Evolutionary conservation across 1,284 basidiomycete species (phyloP).

Genomic region (Malassezia arunalokei): DNA sequence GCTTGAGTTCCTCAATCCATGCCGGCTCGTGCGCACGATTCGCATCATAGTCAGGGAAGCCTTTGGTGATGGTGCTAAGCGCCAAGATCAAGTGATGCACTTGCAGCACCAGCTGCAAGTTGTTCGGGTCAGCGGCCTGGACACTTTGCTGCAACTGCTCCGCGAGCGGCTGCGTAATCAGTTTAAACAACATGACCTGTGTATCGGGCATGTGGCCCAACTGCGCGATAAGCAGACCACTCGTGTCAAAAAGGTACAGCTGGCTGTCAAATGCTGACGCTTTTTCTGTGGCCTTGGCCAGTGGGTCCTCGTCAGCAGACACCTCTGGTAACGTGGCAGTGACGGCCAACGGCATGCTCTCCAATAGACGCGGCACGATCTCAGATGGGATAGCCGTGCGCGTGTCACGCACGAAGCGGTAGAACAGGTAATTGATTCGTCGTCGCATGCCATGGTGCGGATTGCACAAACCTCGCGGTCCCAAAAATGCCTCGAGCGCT

Average conservation of each 20-base stretch:
- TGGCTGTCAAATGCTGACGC: slow-evolving; percentile 74
- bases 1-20: slow-evolving; percentile 66
- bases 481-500: slow-evolving; percentile 78
- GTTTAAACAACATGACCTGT: slow-evolving; percentile 56
- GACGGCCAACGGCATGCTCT: slow-evolving; percentile 48
- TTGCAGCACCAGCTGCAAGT: slow-evolving; percentile 65
- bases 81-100: slow-evolving; percentile 95
- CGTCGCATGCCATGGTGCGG: slow-evolving; percentile 60
- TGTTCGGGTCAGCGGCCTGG: slow-evolving; percentile 48
- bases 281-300: slow-evolving; percentile 67
- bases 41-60: slow-evolving; percentile 59
- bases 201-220: slow-evolving; percentile 59
- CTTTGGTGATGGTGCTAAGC: slow-evolving; percentile 85
- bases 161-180: slow-evolving; percentile 69
- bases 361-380: slow-evolving; percentile 52
- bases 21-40: slow-evolving; percentile 55
- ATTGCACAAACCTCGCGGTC: slow-evolving; percentile 77
- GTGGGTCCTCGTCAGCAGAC: slow-evolving; percentile 53
- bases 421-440: slow-evolving; percentile 81
- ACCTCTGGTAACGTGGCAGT: slow-evolving; percentile 50
- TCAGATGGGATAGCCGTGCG: slow-evolving; percentile 62
- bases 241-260: slow-evolving; percentile 85
- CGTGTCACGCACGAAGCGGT: slow-evolving; percentile 74
- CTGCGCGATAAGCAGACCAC: slow-evolving; percentile 70
- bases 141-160: slow-evolving; percentile 62